A percentile compares a stretch with the other conserved stretches of the same genome.
Evolutionary conservation across 371 early-diverging fungal genomes (phyloP).

Genomic region (Phascolomyces articulosus): DNA sequence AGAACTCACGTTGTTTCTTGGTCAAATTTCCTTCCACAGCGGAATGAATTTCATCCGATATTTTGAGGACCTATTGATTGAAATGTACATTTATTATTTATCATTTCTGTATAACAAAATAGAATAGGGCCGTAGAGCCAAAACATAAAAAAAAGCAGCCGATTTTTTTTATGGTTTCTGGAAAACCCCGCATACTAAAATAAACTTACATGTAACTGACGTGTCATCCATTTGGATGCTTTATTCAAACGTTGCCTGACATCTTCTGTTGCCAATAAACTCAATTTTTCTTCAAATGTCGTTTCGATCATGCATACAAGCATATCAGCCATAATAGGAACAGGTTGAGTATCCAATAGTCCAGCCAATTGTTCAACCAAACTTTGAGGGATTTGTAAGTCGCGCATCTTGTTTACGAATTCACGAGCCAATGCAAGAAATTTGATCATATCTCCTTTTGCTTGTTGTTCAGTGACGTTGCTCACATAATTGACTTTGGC

Average conservation of each 20-base stretch:
- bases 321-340: conserved; percentile 70
- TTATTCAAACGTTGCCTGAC: conserved; percentile 61
- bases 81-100: no score
- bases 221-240: conserved; percentile 68
- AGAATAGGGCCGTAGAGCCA: no score
- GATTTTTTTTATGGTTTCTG: background rate
- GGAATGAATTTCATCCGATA: conserved; percentile 75
- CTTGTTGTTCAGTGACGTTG: background rate
- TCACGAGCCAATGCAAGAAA: conserved; percentile 50
- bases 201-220: conserved; percentile 77
- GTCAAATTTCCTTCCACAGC: conserved; percentile 75
- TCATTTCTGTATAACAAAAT: background rate
- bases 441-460: background rate
- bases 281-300: conserved; percentile 73
- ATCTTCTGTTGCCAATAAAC: conserved; percentile 61
- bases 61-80: conserved; percentile 61
- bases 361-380: conserved; percentile 65
- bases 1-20: conserved; percentile 80
- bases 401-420: conserved; percentile 59
- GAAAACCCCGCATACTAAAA: background rate
- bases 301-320: conserved; percentile 76
- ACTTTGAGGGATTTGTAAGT: conserved; percentile 68
- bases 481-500: background rate
- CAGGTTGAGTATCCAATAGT: conserved; percentile 62
- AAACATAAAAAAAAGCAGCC: background rate